phyloP scores from a whole-genome alignment of 176 grass and related monocot genomes.

The Carex scoparia region DNA sequence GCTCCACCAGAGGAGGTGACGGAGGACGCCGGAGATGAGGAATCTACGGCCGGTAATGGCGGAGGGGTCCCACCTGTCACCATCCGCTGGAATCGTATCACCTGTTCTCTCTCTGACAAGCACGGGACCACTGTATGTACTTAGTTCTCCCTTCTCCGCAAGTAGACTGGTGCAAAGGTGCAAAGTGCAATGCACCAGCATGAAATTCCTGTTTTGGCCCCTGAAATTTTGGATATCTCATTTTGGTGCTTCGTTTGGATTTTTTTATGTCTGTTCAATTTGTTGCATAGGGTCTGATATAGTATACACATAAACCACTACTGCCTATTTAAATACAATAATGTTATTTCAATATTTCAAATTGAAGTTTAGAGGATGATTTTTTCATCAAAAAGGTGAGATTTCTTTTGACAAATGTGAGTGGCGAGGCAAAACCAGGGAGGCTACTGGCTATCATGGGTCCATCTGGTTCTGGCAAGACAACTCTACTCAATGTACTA shows the following conservation, averaged over 20 bases:
- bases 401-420: conserved; percentile 75
- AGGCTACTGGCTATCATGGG: conserved; percentile 85
- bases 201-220: no score
- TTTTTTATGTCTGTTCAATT: no score
- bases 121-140: conserved; percentile 49
- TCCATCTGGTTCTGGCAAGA: conserved; percentile 84
- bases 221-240: no score
- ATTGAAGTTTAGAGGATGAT: background rate
- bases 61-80: conserved; percentile 48
- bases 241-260: no score
- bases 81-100: conserved; percentile 59
- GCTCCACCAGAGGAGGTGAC: conserved; percentile 25
- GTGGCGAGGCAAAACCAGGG: conserved; percentile 73
- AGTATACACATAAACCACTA: no score
- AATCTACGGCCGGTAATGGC: background rate
- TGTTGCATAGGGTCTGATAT: no score
- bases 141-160: background rate
- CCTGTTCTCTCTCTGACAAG: conserved; percentile 79
- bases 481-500: conserved; percentile 85
- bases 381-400: conserved; percentile 42
- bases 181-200: no score
- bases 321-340: no score
- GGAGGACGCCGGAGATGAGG: conserved; percentile 23
- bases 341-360: background rate
- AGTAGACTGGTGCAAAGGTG: no score